Conservation (phyloP, 2,329 filamentous ascomycete species). For the Fusarium redolens region DNA sequence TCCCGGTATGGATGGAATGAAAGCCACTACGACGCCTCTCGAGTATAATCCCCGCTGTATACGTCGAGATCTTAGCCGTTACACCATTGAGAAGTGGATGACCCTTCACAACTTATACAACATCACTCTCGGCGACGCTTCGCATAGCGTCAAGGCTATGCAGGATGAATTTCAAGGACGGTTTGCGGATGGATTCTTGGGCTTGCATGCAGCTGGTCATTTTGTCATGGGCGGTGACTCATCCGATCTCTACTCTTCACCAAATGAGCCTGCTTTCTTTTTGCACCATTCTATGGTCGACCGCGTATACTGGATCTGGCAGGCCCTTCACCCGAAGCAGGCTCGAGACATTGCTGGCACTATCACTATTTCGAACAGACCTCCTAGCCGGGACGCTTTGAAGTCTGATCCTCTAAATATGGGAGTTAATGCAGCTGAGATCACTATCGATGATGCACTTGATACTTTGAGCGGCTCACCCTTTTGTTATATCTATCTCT, state of each 20-base stretch:
- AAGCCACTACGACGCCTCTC: not conserved
- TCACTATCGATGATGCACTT: not conserved
- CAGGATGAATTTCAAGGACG: conserved; percentile 13
- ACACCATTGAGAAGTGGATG: not conserved
- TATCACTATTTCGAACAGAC: not conserved
- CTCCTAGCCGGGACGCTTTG: conserved; percentile 1
- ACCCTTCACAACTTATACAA: not conserved
- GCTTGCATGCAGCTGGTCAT: conserved; percentile 4
- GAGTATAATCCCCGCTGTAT: conserved; percentile 4
- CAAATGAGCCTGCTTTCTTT: conserved; percentile 6
- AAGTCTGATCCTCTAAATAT: conserved; percentile 2
- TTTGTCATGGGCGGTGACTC: conserved; percentile 11
- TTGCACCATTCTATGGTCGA: conserved; percentile 18
- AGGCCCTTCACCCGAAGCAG: not conserved
- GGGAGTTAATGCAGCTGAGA: not conserved
- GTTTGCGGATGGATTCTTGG: not conserved
- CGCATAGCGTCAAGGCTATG: not conserved
- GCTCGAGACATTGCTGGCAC: conserved; percentile 6
- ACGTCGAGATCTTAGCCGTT: not conserved
- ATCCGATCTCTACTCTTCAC: conserved; percentile 9
- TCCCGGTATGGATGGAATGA: conserved; percentile 12
- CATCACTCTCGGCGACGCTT: not conserved
- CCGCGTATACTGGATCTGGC: conserved; percentile 12
- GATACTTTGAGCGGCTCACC: not conserved
- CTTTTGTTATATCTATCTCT: conserved; percentile 4